Base-by-base conservation (phyloP, 306 rosid genomes). In the Lathyrus oleraceus region DNA sequence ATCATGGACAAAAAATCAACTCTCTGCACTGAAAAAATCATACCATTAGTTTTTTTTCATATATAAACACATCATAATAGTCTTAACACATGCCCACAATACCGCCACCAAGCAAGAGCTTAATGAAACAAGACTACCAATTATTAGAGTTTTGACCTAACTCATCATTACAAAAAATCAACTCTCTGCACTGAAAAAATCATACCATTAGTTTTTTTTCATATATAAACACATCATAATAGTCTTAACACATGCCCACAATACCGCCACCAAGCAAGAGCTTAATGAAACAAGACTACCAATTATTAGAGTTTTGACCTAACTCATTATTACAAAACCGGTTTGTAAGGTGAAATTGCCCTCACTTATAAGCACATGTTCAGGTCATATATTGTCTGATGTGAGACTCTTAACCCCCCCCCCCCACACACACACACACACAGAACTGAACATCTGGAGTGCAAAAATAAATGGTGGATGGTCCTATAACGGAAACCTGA, bases 11-110 rank as follows among this genome's bases (percentile, higher is more conserved):
- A 44, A 7, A 84, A 13, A 76, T 71, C 51, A 30, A 79, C 28
- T 45, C 67, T 86, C 71, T 82, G 87, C 30, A 62, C 91, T 88
- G 91, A 53, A 81, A 56, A 70, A 54, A 19, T 10, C 70, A 68
- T 2, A 36, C 59, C 61, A 52, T 65, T 28, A 67, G 67, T 45
- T 6, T 48, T 16, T 36, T 23, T 32, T 43, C 25, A 35, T 54
- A 21, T 20, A n/a, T 62, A 32, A 75, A 0, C 61, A 61, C 16
- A 62, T 54, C 68, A 79, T 28, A 17, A 52, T 65, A 66, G 40
- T 12, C 40, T 40, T 10, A 45, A 27, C 17, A 63, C 68, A 20
- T 63, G 19, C 12, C 35, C 61, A 51, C 5, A 61, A 32, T 57
- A 25, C 45, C 15, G 0, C 45, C 23, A 32, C 13, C 27, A 15